phyloP scores from a whole-genome alignment of 441 rosid species.

The Corymbia calophylla region DNA sequence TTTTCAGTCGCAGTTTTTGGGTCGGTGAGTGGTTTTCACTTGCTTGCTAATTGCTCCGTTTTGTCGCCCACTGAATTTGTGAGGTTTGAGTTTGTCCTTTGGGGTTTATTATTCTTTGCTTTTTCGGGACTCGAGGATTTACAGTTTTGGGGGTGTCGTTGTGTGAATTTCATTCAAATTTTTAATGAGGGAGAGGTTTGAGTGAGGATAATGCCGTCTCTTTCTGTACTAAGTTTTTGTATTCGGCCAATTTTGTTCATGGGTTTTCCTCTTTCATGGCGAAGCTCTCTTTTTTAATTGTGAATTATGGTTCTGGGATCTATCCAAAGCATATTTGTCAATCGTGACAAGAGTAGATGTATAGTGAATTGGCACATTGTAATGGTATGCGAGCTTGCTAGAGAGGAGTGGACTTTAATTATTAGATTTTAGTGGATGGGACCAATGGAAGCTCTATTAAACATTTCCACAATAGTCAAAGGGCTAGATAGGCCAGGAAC shows the following conservation, averaged over 20 bases:
- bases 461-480: not conserved
- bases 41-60: not conserved
- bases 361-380: not conserved
- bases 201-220: not conserved
- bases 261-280: not conserved
- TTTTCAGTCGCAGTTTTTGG: not conserved
- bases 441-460: not conserved
- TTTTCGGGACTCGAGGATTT: not conserved
- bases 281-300: not conserved
- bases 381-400: not conserved
- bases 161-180: not conserved
- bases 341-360: not conserved
- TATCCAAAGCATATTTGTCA: not conserved
- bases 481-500: not conserved
- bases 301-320: not conserved
- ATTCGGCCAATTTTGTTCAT: not conserved
- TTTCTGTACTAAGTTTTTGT: not conserved
- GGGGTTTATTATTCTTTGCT: not conserved
- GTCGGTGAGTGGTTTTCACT: not conserved
- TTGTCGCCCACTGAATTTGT: not conserved
- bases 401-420: not conserved
- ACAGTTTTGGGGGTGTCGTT: not conserved
- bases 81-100: not conserved
- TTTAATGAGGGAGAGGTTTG: not conserved
- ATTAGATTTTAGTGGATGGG: not conserved